Evolutionary conservation across 768 basidiomycete species (phyloP), one percentile per base, ranked within the genome.

Genomic region (Lactarius hatsudake): DNA sequence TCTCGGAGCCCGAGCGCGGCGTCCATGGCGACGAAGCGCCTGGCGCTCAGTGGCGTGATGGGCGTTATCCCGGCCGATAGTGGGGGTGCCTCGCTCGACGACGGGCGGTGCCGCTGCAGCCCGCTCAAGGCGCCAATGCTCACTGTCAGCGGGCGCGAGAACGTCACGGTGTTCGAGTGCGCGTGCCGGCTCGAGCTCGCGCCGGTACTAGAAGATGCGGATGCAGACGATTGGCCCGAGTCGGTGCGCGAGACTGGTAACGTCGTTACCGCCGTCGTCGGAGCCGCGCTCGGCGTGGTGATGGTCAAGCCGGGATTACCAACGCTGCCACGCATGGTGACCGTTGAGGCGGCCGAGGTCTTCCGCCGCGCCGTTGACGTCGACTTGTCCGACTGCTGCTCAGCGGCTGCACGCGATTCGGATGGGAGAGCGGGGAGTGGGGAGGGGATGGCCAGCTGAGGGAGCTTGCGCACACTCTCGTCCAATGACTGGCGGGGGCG

Each of bases 261-360:
- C 34, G 72, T 75, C 1, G 88, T 89, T 15, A 91, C 63, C 18
- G 87, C 87, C 20, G 89, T 91, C 43, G 89, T 90, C 7, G 67
- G 62, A 18, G 59, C 63, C 1, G 87, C 80, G 64, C 81, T 84
- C 0, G 85, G 82, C 0, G 84, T 83, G 3, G 83, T 85, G 42
- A 87, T 73, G 9, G 81, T 71, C 12, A 85, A 80, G 58, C 84
- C 82, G n/a, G 70, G 64, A 48, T 80, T 76, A 63, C 74, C 66
- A 58, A 74, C 63, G 59, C 76, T 76, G 18, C 71, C 75, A n/a
- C 86, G 82, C 40, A 84, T 73, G 5, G 85, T 87, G n/a, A 73
- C 64, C 26, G 73, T 78, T 7, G 82, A 83, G 48, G 76, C 74
- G 56, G 79, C 75, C 3, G 86, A 86, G 26, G 77, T 70, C 68